Evolutionary conservation across 2,329 filamentous ascomycete species (phyloP).

Genomic region (Beauveria asiatica): DNA sequence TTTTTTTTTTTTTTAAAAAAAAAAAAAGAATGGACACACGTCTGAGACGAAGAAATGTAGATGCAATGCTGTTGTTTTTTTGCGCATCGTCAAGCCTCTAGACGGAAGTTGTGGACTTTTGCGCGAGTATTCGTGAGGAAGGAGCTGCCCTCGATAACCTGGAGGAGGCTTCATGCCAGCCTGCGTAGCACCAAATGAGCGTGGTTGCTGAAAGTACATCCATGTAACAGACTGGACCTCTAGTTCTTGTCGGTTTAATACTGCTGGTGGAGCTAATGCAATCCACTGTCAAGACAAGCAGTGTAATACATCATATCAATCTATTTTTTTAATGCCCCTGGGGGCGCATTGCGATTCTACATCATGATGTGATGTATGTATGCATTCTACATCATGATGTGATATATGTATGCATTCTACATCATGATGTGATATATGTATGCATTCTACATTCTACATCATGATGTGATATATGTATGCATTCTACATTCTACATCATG

Average conservation of each 20-base stretch:
- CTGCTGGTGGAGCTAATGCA: conserved; percentile 30
- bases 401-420: conserved; percentile 26
- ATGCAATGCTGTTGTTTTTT: too few relatives aligned
- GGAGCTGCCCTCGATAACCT: background rate
- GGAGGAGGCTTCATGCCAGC: background rate
- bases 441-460: conserved; percentile 16
- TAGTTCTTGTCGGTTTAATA: conserved; percentile 17
- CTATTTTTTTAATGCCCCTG: conserved; percentile 17
- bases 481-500: conserved; percentile 18
- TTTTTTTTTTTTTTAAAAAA: background rate
- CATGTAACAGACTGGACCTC: conserved; percentile 30
- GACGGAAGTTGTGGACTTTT: background rate
- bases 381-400: conserved; percentile 24
- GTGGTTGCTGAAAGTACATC: conserved; percentile 29
- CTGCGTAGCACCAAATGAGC: too few relatives aligned
- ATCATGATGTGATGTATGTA: conserved; percentile 29
- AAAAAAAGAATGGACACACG: background rate
- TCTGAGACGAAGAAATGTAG: background rate
- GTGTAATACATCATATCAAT: conserved; percentile 17
- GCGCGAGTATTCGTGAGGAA: background rate
- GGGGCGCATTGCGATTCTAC: conserved; percentile 14
- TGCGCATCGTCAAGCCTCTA: background rate
- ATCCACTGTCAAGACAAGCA: conserved; percentile 24
- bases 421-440: conserved; percentile 29
- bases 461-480: conserved; percentile 31